Evolutionary conservation across 805 yeast genomes (phyloP), one percentile per base, ranked within the genome.

Genomic region (Candida vaughaniae): DNA sequence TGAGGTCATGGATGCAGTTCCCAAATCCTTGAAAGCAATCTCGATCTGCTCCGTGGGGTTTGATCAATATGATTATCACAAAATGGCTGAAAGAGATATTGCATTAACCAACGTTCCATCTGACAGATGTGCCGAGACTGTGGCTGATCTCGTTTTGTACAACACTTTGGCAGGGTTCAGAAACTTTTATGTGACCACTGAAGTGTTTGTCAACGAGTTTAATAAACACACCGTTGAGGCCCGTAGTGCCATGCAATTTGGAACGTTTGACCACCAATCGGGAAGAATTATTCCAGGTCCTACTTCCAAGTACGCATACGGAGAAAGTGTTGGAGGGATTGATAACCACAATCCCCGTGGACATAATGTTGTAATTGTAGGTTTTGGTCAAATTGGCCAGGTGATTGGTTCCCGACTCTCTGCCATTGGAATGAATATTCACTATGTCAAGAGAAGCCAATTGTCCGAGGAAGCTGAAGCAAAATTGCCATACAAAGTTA

Each of bases 331-430:
- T 2, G 80, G 78, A 27, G 68, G 75, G 2, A 62, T 75, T 41
- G 49, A 56, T 16, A 52, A 52, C 19, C 54, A 73, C 15, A 69
- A 78, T 4, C 88, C 89, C 5, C 54, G 58, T 11, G 78, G 78
- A 15, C 80, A 77, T 51, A 64, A 64, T 16, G 88, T 71, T 1
- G 77, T 80, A 3, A 70, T 85, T 22, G 75, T 83, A 3, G 95
- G 95, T 0, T 80, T 85, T 49, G 95, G 95, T 1, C 67, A 77
- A 15, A 85, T 85, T 48, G 95, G 95, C 6, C 72, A 73, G 52
- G 67, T 71, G 20, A 76, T 83, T 39, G 93, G 80, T 3, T 59
- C 57, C 32, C 70, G 82, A 48, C 65, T 85, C 41, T 35, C 63
- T 32, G 63, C 62, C n/a, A 56, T 85, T 22, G 88, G 86, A 4